Evolutionary conservation across 192 early-diverging fungal genomes (phyloP).

Genomic region (Rhizoclosmatium sp.): DNA sequence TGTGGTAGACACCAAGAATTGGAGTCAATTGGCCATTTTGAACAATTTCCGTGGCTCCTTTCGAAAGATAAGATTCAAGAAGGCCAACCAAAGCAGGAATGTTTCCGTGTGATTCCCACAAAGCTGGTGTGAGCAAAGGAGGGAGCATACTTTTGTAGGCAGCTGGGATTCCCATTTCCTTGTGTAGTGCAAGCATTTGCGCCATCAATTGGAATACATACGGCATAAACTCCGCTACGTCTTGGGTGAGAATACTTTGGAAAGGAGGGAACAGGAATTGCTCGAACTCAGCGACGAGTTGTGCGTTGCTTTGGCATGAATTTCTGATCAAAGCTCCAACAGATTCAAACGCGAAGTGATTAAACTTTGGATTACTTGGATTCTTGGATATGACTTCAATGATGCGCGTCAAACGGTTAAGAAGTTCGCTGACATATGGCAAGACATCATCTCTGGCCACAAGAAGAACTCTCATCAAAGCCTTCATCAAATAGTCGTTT

Average conservation of each 20-base stretch:
- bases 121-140: constrained; percentile 80
- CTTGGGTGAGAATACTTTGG: constrained; percentile 83
- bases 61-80: constrained; percentile 84
- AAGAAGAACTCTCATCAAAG: constrained; percentile 86
- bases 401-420: constrained; percentile 79
- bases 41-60: constrained; percentile 75
- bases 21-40: constrained; percentile 75
- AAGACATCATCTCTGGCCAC: constrained; percentile 76
- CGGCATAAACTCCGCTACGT: constrained; percentile 91
- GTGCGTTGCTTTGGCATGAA: constrained; percentile 75
- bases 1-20: constrained; percentile 94
- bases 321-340: constrained; percentile 90
- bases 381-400: constrained; percentile 88
- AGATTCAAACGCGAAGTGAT: constrained; percentile 95
- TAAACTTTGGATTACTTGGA: constrained; percentile 98
- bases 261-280: constrained; percentile 87
- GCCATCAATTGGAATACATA: constrained; percentile 97
- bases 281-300: constrained; percentile 83
- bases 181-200: constrained; percentile 84
- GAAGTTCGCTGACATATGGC: constrained; percentile 74
- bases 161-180: constrained; percentile 67
- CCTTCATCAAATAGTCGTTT: constrained; percentile 96
- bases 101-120: constrained; percentile 91
- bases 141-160: constrained; percentile 77
- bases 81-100: constrained; percentile 93